Conservation (phyloP, 1,139 yeast species). For the Groenewaldozyma sp. region DNA sequence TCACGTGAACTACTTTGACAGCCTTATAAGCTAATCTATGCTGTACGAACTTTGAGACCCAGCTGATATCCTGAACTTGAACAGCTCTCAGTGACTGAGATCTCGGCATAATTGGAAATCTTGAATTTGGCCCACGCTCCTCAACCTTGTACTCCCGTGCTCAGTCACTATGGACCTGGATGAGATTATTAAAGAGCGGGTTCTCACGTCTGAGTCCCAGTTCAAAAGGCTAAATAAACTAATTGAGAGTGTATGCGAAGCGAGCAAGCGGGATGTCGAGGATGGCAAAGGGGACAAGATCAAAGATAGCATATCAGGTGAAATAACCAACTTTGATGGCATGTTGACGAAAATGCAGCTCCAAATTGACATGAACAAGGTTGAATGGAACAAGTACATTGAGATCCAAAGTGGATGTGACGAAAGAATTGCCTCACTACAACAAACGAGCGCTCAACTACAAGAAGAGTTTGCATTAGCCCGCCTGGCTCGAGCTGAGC, state of each 20-base stretch:
- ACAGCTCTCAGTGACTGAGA: background rate
- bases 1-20: too few relatives aligned
- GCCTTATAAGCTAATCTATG: too few relatives aligned
- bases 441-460: constrained; percentile 17
- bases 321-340: constrained; percentile 20
- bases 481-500: constrained; percentile 19
- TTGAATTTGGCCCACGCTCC: background rate
- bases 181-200: constrained; percentile 21
- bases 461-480: constrained; percentile 20
- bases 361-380: constrained; percentile 20
- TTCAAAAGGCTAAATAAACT: constrained; percentile 18
- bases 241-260: constrained; percentile 7
- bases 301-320: constrained; percentile 6
- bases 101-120: background rate
- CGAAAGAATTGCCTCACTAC: constrained; percentile 13
- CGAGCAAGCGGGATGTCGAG: constrained; percentile 6
- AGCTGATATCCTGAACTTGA: background rate
- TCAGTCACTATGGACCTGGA: constrained; percentile 16
- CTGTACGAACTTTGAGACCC: too few relatives aligned
- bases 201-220: constrained; percentile 19
- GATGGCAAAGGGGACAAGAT: constrained; percentile 5
- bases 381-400: constrained; percentile 19
- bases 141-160: too few relatives aligned
- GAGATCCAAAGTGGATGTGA: constrained; percentile 14
- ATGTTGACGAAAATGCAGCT: constrained; percentile 21